These are phyloP conservation scores for Paracoccidioides brasiliensis DNA, from an alignment of 2,329 filamentous ascomycete genomes.

Conservation along the genomic window DNA sequence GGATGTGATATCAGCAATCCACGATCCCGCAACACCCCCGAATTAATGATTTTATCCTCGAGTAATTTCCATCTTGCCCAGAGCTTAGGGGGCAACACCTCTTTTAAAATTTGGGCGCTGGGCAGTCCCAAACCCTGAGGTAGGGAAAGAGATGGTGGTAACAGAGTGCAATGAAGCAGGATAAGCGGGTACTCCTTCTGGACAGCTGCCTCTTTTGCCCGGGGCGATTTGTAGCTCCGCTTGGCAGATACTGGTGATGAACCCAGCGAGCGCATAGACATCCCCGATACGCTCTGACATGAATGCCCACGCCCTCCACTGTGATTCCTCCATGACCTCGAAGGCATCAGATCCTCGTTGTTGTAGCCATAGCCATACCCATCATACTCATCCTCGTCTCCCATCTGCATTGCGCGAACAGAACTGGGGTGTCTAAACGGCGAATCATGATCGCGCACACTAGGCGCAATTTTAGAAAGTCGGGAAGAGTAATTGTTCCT, in stretches of 20 bases:
- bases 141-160: constrained; percentile 39
- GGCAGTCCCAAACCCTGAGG: constrained; percentile 23
- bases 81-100: constrained; percentile 36
- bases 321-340: constrained; percentile 17
- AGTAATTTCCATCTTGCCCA: constrained; percentile 38
- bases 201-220: not conserved
- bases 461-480: constrained; percentile 14
- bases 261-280: constrained; percentile 21
- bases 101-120: constrained; percentile 34
- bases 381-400: constrained; percentile 22
- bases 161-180: constrained; percentile 46
- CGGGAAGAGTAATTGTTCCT: constrained; percentile 11
- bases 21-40: constrained; percentile 43
- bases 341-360: constrained; percentile 27
- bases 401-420: constrained; percentile 26
- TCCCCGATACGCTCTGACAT: constrained; percentile 15
- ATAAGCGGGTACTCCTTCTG: constrained; percentile 43
- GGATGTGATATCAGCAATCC: constrained; percentile 52
- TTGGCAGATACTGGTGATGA: constrained; percentile 25
- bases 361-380: constrained; percentile 12
- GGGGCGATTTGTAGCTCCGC: constrained; percentile 12
- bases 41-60: constrained; percentile 39
- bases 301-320: constrained; percentile 9
- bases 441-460: constrained; percentile 22
- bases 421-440: constrained; percentile 35